Percentiles rank a stretch among this genome's conserved stretches.
Evolutionary conservation across 768 basidiomycete genomes (phyloP).

Genomic region (Amylocystis lapponica): DNA sequence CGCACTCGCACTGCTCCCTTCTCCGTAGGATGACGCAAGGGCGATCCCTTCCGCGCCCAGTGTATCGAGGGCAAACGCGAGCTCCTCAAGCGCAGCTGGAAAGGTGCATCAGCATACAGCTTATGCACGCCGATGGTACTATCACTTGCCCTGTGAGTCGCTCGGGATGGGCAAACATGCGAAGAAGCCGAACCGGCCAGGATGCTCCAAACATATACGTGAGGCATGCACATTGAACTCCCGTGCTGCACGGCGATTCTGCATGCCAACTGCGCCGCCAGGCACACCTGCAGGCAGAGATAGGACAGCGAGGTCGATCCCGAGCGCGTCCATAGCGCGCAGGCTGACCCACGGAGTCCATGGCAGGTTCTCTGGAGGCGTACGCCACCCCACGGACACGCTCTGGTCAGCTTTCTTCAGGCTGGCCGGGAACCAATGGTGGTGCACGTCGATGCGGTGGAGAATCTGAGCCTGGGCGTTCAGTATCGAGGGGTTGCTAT

Average conservation of each 20-base stretch:
- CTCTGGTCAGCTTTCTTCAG: constrained; percentile 42
- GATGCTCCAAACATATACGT: constrained; percentile 42
- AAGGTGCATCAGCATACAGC: neutral
- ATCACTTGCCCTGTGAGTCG: constrained; percentile 49
- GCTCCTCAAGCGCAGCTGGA: constrained; percentile 54
- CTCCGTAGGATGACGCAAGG: constrained; percentile 63
- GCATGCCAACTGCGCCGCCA: constrained; percentile 30
- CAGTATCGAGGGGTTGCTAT: too few relatives aligned
- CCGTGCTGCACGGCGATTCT: constrained; percentile 36
- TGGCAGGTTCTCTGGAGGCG: constrained; percentile 58
- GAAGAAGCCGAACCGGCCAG: constrained; percentile 63
- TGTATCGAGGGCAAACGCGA: constrained; percentile 53
- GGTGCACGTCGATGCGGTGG: constrained; percentile 59
- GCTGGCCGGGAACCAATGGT: constrained; percentile 62
- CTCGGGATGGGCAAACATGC: constrained; percentile 57
- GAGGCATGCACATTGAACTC: constrained; percentile 43
- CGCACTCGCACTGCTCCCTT: constrained; percentile 48
- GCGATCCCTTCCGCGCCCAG: constrained; percentile 61
- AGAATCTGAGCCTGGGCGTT: neutral
- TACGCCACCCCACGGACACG: constrained; percentile 49
- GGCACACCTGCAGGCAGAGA: constrained; percentile 58
- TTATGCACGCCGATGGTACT: neutral
- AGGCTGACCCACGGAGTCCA: constrained; percentile 58
- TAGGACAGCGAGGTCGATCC: constrained; percentile 56
- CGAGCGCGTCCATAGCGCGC: constrained; percentile 54